Percentiles rank a stretch among this genome's conserved stretches.
Evolutionary conservation across 2,329 filamentous ascomycete species (phyloP).

Genomic region (Cordyceps javanica): DNA sequence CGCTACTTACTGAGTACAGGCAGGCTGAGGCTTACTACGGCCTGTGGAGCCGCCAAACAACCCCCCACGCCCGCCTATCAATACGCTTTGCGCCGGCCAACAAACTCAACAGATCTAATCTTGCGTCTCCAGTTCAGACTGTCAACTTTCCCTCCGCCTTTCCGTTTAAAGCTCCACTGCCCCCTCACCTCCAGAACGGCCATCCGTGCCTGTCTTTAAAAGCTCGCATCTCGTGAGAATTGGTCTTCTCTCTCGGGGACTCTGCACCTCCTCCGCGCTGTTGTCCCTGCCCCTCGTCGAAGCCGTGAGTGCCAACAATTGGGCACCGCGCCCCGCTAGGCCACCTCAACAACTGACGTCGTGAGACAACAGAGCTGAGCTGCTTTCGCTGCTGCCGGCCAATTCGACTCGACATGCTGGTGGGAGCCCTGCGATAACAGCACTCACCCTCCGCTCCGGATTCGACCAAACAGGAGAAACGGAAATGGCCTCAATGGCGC

Average conservation of each 20-base stretch:
- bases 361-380: constrained; percentile 5
- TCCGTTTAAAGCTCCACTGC: background rate
- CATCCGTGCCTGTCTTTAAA: background rate
- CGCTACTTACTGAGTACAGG: too few species aligned
- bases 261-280: background rate
- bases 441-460: background rate
- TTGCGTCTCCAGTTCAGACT: constrained; percentile 2
- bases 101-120: constrained; percentile 12
- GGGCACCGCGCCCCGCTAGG: background rate
- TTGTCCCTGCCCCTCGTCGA: background rate
- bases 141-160: constrained; percentile 1
- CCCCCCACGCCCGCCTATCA: background rate
- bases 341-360: constrained; percentile 7
- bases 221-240: background rate
- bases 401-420: background rate
- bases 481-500: constrained; percentile 19
- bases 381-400: background rate
- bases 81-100: constrained; percentile 5
- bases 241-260: background rate
- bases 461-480: background rate
- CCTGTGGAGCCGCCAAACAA: background rate
- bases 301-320: constrained; percentile 8
- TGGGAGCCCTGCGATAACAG: background rate
- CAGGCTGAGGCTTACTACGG: background rate
- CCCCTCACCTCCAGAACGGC: background rate